Evolutionary conservation across 805 yeast species (phyloP).

Genomic region (Saccharomyces kudriavzevii): DNA sequence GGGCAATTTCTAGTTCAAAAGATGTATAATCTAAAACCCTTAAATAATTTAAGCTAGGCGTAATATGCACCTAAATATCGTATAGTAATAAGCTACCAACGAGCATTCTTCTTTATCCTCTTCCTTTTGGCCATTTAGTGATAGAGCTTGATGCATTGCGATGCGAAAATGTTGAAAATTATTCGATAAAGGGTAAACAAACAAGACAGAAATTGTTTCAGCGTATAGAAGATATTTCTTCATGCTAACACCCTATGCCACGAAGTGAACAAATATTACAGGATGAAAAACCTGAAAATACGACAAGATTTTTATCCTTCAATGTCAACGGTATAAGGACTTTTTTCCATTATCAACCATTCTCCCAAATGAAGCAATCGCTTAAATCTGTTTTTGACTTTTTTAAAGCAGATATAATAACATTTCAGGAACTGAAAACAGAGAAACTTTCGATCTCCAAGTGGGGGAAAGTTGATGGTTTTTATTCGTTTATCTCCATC

Average conservation of each 20-base stretch:
- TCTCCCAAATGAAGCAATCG: conserved; percentile 44
- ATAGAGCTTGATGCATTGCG: neutral
- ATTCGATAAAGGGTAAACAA: neutral
- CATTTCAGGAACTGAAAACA: conserved; percentile 80
- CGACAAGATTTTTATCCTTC: conserved; percentile 54
- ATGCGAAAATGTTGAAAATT: neutral
- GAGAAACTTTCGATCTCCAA: conserved; percentile 37
- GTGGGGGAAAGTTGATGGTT: conserved; percentile 49
- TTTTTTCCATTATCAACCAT: conserved; percentile 73
- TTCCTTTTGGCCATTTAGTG: neutral
- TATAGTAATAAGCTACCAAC: neutral
- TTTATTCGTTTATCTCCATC: conserved; percentile 56
- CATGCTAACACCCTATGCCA: neutral
- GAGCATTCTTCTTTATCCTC: neutral
- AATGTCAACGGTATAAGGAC: conserved; percentile 83
- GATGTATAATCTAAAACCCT: neutral
- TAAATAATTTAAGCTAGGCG: neutral
- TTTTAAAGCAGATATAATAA: conserved; percentile 65
- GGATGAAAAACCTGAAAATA: neutral
- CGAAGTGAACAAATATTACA: neutral
- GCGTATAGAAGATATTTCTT: neutral
- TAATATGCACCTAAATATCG: neutral
- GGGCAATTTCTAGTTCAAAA: neutral
- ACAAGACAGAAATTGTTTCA: neutral
- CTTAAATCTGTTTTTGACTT: conserved; percentile 38